Evolutionary conservation across 768 basidiomycete species (phyloP).

Genomic region (Tylopilus subfusipes): DNA sequence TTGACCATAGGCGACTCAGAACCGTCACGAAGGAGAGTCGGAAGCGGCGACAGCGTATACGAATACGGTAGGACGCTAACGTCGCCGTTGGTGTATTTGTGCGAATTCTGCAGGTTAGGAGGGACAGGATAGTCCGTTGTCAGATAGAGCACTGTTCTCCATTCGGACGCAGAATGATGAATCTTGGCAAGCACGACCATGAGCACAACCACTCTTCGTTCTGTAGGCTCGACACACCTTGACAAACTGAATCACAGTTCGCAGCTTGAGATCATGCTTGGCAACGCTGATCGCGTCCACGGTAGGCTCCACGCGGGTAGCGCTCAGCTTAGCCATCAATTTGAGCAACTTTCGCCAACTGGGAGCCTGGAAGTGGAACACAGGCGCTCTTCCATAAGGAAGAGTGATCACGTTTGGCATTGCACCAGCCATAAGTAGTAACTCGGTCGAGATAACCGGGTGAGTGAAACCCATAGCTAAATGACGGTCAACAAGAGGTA

Average conservation of each 20-base stretch:
- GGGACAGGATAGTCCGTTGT: conserved; percentile 69
- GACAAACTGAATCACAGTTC: conserved; percentile 76
- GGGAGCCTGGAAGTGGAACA: conserved; percentile 70
- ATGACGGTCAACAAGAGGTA: conserved; percentile 10
- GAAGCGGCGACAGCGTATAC: conserved; percentile 57
- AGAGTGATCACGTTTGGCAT: conserved; percentile 76
- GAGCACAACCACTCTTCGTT: background rate
- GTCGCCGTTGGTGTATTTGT: conserved; percentile 54
- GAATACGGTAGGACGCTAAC: conserved; percentile 70
- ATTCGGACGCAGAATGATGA: conserved; percentile 54
- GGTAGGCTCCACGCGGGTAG: conserved; percentile 66
- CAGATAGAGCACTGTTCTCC: conserved; percentile 76
- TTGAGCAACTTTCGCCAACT: conserved; percentile 73
- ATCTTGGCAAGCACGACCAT: conserved; percentile 39
- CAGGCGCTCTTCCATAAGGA: conserved; percentile 62
- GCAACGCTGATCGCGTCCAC: conserved; percentile 59
- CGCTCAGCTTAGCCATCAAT: conserved; percentile 70
- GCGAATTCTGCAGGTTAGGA: conserved; percentile 37
- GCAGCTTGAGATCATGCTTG: conserved; percentile 56
- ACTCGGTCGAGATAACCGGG: conserved; percentile 49
- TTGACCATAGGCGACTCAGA: conserved; percentile 62
- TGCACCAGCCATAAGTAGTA: conserved; percentile 46
- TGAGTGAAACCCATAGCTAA: conserved; percentile 66
- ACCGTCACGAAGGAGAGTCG: conserved; percentile 60
- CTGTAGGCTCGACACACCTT: conserved; percentile 45